Percentiles rank a stretch among this genome's conserved stretches.
Evolutionary conservation across 257 asterid genomes (phyloP).

Genomic region (Thymus quinquecostatus): DNA sequence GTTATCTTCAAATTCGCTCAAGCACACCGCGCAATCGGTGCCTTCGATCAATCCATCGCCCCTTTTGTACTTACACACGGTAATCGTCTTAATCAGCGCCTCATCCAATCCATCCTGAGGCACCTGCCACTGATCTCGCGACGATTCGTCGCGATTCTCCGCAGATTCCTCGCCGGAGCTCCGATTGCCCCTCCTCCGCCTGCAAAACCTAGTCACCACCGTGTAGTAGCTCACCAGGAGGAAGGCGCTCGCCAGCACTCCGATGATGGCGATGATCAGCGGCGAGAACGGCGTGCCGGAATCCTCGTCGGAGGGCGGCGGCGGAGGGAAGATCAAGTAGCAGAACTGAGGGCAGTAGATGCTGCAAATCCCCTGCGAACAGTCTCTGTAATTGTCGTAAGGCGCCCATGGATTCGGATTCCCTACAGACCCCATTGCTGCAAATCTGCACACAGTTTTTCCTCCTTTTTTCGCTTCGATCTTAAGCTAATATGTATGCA

Average conservation of each 20-base stretch:
- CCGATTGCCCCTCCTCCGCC: constrained; percentile 33
- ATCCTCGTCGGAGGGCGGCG: constrained; percentile 56
- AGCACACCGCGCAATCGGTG: constrained; percentile 80
- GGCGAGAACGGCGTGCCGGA: constrained; percentile 59
- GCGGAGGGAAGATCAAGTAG: constrained; percentile 76
- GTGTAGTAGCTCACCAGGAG: constrained; percentile 73
- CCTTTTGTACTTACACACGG: constrained; percentile 65
- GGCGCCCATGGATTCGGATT: constrained; percentile 63
- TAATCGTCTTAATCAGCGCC: constrained; percentile 52
- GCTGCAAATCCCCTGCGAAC: constrained; percentile 82
- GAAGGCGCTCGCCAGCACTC: constrained; percentile 63
- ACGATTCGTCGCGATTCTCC: constrained; percentile 33
- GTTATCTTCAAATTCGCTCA: constrained; percentile 67
- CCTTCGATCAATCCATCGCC: constrained; percentile 75
- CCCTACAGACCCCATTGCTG: constrained; percentile 56
- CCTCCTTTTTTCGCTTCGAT: background rate
- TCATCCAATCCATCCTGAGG: constrained; percentile 62
- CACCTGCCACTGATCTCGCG: constrained; percentile 50
- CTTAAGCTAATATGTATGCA: constrained; percentile 31
- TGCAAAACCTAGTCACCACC: constrained; percentile 64
- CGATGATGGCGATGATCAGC: constrained; percentile 68
- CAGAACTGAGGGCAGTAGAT: constrained; percentile 86
- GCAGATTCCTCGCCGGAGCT: constrained; percentile 7
- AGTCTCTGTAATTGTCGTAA: constrained; percentile 56
- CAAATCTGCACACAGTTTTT: background rate